Evolutionary conservation across 306 rosid species (phyloP).

Genomic region (Lithocarpus polystachyus): DNA sequence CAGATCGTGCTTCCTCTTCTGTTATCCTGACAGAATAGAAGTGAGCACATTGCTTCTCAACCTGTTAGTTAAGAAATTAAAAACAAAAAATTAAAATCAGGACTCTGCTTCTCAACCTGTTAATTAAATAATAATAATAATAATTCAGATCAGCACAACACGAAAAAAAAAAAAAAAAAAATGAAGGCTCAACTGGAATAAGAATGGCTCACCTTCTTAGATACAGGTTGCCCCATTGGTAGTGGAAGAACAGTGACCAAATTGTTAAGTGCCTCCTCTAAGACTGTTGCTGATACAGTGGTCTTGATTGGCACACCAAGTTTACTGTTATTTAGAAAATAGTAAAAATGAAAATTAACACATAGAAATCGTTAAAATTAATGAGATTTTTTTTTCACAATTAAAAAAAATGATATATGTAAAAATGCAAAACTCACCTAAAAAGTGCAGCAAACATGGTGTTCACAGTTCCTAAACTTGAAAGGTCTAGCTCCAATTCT

Average conservation of each 20-base stretch:
- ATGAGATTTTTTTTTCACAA: neutral
- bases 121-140: slow-evolving; percentile 15
- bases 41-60: slow-evolving; percentile 98
- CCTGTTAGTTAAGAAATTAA: slow-evolving; percentile 44
- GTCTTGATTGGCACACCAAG: slow-evolving; percentile 99
- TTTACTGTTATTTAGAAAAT: slow-evolving; percentile 53
- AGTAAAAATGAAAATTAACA: slow-evolving; percentile 7
- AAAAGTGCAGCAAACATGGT: slow-evolving; percentile 99
- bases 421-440: slow-evolving; percentile 44
- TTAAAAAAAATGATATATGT: neutral
- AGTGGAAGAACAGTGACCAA: slow-evolving; percentile 65
- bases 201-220: slow-evolving; percentile 56
- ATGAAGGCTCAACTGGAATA: neutral
- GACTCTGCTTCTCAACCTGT: slow-evolving; percentile 92
- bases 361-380: slow-evolving; percentile 1
- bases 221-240: slow-evolving; percentile 56
- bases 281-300: slow-evolving; percentile 83
- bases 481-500: slow-evolving; percentile 97
- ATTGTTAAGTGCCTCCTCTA: slow-evolving; percentile 96
- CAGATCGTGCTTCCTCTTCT: slow-evolving; percentile 82
- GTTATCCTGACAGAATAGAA: slow-evolving; percentile 76
- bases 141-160: slow-evolving; percentile 9
- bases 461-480: slow-evolving; percentile 95
- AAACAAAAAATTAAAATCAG: slow-evolving; percentile 4
- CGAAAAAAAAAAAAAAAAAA: neutral